A percentile compares a stretch with the other conserved stretches of the same genome.
Conservation (phyloP, 805 yeast genomes). For the Suhomyces emberorum region DNA sequence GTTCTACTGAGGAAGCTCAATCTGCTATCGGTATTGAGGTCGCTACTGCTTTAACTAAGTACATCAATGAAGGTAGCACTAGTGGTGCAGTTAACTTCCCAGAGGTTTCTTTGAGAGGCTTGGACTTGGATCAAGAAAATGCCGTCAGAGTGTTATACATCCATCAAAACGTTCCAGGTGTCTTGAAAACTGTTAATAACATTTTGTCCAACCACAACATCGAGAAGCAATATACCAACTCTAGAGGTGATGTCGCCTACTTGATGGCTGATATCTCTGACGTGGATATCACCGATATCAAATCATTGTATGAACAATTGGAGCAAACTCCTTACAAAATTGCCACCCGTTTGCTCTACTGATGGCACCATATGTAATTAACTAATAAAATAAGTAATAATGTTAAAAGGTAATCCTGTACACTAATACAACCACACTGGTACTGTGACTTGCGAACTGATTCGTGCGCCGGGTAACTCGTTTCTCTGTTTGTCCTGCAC, state of each 20-base stretch:
- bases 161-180: conserved; percentile 99
- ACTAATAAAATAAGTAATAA: too few species aligned
- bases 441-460: neutral
- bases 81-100: conserved; percentile 98
- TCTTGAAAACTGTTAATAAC: conserved; percentile 93
- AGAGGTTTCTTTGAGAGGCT: conserved; percentile 86
- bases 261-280: conserved; percentile 95
- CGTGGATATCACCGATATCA: conserved; percentile 79
- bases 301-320: conserved; percentile 76
- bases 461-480: conserved; percentile 1
- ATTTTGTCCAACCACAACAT: conserved; percentile 92
- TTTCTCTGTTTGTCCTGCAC: conserved; percentile 3
- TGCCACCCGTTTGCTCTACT: conserved; percentile 85
- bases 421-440: too few species aligned
- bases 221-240: conserved; percentile 97
- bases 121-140: conserved; percentile 81
- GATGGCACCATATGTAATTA: too few species aligned
- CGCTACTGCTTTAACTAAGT: conserved; percentile 77
- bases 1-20: conserved; percentile 99
- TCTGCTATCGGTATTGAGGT: conserved; percentile 97
- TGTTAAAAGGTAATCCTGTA: too few species aligned
- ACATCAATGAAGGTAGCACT: conserved; percentile 94
- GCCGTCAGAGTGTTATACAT: conserved; percentile 92
- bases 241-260: conserved; percentile 93
- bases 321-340: conserved; percentile 89